Evolutionary conservation across 768 basidiomycete genomes (phyloP), one percentile per base, ranked within the genome.

Genomic region (Exsudoporus frostii): DNA sequence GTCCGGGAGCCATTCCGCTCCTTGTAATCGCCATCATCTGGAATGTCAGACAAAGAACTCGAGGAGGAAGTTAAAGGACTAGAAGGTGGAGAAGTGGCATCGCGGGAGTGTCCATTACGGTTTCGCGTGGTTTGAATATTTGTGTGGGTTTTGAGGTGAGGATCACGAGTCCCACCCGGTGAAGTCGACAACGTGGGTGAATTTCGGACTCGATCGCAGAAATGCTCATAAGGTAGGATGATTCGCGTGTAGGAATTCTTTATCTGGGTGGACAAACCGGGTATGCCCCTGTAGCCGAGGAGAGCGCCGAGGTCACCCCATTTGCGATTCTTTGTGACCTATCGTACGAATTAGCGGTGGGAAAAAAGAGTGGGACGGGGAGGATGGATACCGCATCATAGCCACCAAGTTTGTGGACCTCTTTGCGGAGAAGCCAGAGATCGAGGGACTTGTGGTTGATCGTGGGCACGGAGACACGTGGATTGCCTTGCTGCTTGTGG

Each of bases 151-250:
- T 80, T 85, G 50, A 81, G 70, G 41, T 79, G 80, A 57, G 79
- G 67, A 51, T 76, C 71, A 9, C 79, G 76, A 51, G 74, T 74
- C 52, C 76, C 71, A 45, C 58, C 48, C 14, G 67, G 66, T 41
- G 65, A 64, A 36, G 71, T 67, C 15, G 78, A 76, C 48, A 78
- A 57, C 13, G 69, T 65, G 20, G 86, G 82, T 29, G 84, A 85
- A 62, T 82, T 85, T 54, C 83, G 81, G 41, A 85, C 89, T 45
- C 85, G 81, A 44, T 86, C 82, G 52, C 84, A 86, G 68, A 92
- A 98, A 63, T 90, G 83, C 64, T 98, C 96, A 64, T 92, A 99
- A n/a, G 97, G 97, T 40, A 93, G 80, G 61, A 99, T 90, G 65
- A 99, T 90, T 50, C 88, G 84, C 53, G 79, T 80, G 71, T 96